Evolutionary conservation across 2,329 filamentous ascomycete genomes (phyloP), one percentile per base, ranked within the genome.

Genomic region (Myriosclerotinia curreyana): DNA sequence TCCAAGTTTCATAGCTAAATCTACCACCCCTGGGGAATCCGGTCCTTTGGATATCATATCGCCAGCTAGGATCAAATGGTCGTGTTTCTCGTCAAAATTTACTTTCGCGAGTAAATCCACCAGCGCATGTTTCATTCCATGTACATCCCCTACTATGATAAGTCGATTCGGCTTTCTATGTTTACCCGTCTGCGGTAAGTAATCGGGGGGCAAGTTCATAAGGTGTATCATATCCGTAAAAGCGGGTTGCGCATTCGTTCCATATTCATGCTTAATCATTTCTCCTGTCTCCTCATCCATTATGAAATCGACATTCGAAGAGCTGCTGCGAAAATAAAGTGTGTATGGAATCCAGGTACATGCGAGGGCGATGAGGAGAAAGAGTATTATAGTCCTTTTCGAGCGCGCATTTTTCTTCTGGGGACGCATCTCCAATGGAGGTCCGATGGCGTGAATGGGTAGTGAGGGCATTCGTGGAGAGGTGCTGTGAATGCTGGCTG

Each of bases 1-100:
- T 59, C 85, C 84, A 46, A 94, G 78, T 17, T 83, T 77, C 74
- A 92, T 89, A 46, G 91, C 88, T 50, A 92, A 80, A 65, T 89
- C 84, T 55, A 98, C 81, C 0, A 96, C 91, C 46, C 88, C 91
- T 0, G 82, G 72, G 40, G 90, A 94, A 76, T 96, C 87, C 14
- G 93, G 92, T 0, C 94, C 93, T 77, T 96, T 96, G 73, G 87
- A 87, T 70, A 98, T 83, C 74, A 94, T 82, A 76, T 96, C 91
- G 55, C 92, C 92, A 0, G 86, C 82, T 53, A 94, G 81, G 25
- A 96, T 80, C 48, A 96, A 77, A 73, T 94, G 90, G 75, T 96
- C 94, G 56, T 78, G 79, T 17, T 80, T 77, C 34, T 77, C 74
- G 65, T 88, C 76, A 76, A 91, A 94, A 20, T 80, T 74, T 28